Percentiles rank a stretch among this genome's conserved stretches.
Conservation (phyloP, 2,329 filamentous ascomycete species). For the Colletotrichum spinosum region DNA sequence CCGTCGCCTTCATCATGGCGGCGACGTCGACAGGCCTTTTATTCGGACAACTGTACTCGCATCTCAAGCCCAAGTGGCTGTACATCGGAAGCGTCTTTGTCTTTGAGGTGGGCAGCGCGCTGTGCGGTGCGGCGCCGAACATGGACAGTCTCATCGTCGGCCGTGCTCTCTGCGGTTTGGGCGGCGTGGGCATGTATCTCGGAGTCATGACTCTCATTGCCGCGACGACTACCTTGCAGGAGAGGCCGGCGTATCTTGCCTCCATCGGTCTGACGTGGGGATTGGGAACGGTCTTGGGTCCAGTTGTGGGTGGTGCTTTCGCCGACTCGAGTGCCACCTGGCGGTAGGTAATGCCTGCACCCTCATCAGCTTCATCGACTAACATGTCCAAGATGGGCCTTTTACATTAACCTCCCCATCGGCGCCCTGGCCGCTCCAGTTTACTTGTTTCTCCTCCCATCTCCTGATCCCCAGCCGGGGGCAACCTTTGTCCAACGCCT, state of each 20-base stretch:
- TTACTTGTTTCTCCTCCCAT: slow-evolving; percentile 45
- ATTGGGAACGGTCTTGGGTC: slow-evolving; percentile 57
- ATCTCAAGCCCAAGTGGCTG: slow-evolving; percentile 47
- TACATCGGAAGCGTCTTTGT: slow-evolving; percentile 47
- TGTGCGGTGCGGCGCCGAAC: slow-evolving; percentile 53
- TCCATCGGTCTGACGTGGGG: slow-evolving; percentile 52
- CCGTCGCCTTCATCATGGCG: slow-evolving; percentile 43
- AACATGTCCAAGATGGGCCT: slow-evolving; percentile 44
- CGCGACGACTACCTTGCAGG: slow-evolving; percentile 22
- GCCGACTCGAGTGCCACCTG: slow-evolving; percentile 52
- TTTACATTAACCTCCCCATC: slow-evolving; percentile 67
- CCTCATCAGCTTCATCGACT: neutral
- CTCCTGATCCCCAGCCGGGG: slow-evolving; percentile 40
- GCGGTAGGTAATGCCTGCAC: slow-evolving; percentile 41
- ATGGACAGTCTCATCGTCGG: slow-evolving; percentile 58
- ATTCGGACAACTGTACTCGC: slow-evolving; percentile 44
- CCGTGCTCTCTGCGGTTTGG: slow-evolving; percentile 54
- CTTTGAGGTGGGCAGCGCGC: slow-evolving; percentile 52
- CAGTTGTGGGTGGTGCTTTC: slow-evolving; percentile 55
- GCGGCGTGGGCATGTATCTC: slow-evolving; percentile 43
- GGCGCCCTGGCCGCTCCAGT: slow-evolving; percentile 48
- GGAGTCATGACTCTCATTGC: slow-evolving; percentile 32
- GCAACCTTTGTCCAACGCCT: slow-evolving; percentile 43
- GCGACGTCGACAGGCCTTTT: slow-evolving; percentile 25
- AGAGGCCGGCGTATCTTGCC: slow-evolving; percentile 37